These are phyloP conservation scores for Rhodotorula sp. DNA, from an alignment of 1,284 basidiomycete genomes.

Conservation along the genomic window DNA sequence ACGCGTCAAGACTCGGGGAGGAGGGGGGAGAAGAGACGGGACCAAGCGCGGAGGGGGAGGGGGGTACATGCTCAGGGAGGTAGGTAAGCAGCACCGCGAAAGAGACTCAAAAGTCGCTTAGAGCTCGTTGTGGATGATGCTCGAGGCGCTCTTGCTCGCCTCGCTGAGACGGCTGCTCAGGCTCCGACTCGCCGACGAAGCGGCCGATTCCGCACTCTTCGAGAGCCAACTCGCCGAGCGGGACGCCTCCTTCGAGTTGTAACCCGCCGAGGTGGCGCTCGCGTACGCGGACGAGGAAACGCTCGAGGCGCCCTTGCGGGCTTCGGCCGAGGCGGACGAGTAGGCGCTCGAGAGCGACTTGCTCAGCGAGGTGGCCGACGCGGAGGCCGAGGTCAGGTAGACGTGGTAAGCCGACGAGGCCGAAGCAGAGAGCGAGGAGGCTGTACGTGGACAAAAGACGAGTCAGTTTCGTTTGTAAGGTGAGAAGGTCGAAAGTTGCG, in stretches of 20 bases:
- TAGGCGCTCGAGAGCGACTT: constrained; percentile 20
- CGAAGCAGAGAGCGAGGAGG: constrained; percentile 18
- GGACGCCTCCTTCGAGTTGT: constrained; percentile 14
- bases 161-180: constrained; percentile 8
- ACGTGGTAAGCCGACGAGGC: constrained; percentile 24
- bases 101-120: background rate
- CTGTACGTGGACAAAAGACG: background rate
- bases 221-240: constrained; percentile 20
- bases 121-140: constrained; percentile 22
- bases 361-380: constrained; percentile 30
- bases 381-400: constrained; percentile 25
- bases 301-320: constrained; percentile 1
- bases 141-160: constrained; percentile 21
- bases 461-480: background rate
- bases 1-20: background rate
- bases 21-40: background rate
- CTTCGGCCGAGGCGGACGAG: constrained; percentile 5
- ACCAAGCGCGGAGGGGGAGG: background rate
- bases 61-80: no score
- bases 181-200: constrained; percentile 16
- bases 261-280: constrained; percentile 11
- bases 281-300: constrained; percentile 14
- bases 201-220: constrained; percentile 35
- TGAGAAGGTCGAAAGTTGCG: background rate
- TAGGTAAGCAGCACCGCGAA: background rate